These are phyloP conservation scores for Lindgomyces ingoldianus DNA, from an alignment of 495 filamentous ascomycete genomes.

Conservation along the genomic window DNA sequence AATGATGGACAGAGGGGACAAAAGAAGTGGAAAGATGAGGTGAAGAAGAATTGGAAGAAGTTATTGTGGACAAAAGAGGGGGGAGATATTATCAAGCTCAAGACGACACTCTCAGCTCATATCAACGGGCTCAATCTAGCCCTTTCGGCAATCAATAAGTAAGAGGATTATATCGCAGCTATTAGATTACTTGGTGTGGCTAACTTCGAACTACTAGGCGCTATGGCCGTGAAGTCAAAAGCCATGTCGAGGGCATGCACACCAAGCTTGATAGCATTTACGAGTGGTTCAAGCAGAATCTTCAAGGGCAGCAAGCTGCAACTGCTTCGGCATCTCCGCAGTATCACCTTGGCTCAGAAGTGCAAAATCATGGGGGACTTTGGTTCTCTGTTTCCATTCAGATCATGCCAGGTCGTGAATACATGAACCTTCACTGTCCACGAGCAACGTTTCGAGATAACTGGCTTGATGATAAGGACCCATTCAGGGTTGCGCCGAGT, in stretches of 20 bases:
- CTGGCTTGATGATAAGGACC: background rate
- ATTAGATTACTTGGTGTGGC: background rate
- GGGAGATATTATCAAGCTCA: slow-evolving; percentile 14
- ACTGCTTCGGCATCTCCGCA: background rate
- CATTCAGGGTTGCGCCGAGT: slow-evolving; percentile 4
- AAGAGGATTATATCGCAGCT: no score
- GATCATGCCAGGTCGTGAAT: slow-evolving; percentile 6
- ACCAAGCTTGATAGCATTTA: slow-evolving; percentile 13
- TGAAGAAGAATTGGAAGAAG: slow-evolving; percentile 21
- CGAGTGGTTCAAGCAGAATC: slow-evolving; percentile 13
- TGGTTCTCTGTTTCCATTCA: background rate
- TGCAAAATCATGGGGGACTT: background rate
- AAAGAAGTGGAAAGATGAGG: slow-evolving; percentile 9
- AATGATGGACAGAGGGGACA: background rate
- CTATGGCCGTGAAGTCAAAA: slow-evolving; percentile 3
- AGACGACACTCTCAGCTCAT: slow-evolving; percentile 8
- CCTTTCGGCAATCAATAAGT: slow-evolving; percentile 4
- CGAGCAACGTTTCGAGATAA: slow-evolving; percentile 1
- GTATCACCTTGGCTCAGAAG: background rate
- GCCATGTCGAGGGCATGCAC: slow-evolving; percentile 11
- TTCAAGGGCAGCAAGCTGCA: background rate
- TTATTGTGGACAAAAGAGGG: slow-evolving; percentile 18
- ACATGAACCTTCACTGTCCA: slow-evolving; percentile 1
- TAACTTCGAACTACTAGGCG: background rate
- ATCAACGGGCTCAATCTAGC: slow-evolving; percentile 9